A percentile compares a stretch with the other conserved stretches of the same genome.
Conservation (phyloP, 805 yeast genomes). For the Barnettozyma salicaria region DNA sequence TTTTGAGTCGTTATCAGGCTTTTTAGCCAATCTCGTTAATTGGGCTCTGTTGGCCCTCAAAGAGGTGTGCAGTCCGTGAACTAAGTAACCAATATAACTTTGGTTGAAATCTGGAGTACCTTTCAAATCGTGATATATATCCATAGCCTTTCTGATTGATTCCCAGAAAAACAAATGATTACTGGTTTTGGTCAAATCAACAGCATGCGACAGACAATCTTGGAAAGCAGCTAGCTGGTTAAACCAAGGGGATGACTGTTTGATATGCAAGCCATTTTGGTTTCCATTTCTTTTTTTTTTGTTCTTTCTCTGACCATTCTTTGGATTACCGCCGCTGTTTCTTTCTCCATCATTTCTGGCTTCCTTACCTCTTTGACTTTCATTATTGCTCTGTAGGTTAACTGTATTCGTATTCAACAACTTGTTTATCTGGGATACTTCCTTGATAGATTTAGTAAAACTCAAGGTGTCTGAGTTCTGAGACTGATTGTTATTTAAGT, state of each 20-base stretch:
- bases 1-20: constrained; percentile 54
- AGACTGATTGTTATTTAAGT: constrained; percentile 19
- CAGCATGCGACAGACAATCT: constrained; percentile 38
- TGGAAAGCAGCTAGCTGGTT: constrained; percentile 47
- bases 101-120: constrained; percentile 43
- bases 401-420: background rate
- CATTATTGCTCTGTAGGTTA: background rate
- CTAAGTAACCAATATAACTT: constrained; percentile 41
- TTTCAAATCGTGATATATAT: constrained; percentile 41
- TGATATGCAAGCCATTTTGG: constrained; percentile 23
- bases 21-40: constrained; percentile 48
- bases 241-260: constrained; percentile 38
- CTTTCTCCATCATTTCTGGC: constrained; percentile 1
- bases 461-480: constrained; percentile 18
- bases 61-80: constrained; percentile 49
- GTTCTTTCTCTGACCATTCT: constrained; percentile 16
- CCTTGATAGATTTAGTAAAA: constrained; percentile 26
- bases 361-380: constrained; percentile 2
- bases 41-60: constrained; percentile 50
- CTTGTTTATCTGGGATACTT: constrained; percentile 25
- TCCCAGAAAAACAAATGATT: constrained; percentile 45
- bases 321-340: constrained; percentile 10
- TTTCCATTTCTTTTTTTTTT: constrained; percentile 11
- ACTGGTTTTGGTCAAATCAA: constrained; percentile 31
- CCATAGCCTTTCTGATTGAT: constrained; percentile 45